A percentile compares a stretch with the other conserved stretches of the same genome.
Conservation (phyloP, 768 basidiomycete species). For the Ramaria sp. region DNA sequence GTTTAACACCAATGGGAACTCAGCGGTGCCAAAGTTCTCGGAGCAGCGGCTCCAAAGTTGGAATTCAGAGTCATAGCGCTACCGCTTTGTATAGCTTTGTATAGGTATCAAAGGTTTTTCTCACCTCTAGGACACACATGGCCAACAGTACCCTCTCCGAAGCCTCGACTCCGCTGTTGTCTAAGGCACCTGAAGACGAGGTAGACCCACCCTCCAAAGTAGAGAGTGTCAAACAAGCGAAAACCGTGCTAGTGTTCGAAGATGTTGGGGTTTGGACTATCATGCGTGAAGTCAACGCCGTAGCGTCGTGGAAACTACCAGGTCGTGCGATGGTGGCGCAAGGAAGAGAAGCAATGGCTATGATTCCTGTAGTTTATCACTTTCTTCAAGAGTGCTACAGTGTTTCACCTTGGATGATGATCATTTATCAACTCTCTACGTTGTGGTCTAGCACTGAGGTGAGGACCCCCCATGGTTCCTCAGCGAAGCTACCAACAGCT, state of each 20-base stretch:
- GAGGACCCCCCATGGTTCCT: not conserved
- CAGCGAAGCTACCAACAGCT: not conserved
- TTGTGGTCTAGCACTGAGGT: slow-evolving; percentile 4
- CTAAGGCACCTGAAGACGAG: not conserved
- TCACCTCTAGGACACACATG: no score
- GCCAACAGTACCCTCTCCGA: no score
- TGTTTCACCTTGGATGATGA: not conserved
- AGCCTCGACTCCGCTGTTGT: no score
- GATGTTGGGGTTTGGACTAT: slow-evolving; percentile 1
- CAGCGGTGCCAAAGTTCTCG: no score
- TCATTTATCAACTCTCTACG: not conserved
- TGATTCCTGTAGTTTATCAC: slow-evolving; percentile 3
- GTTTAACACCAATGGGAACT: no score
- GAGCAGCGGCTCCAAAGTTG: no score
- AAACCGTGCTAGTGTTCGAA: not conserved
- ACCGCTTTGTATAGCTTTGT: no score
- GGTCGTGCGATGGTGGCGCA: not conserved
- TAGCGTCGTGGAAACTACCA: not conserved
- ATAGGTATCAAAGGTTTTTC: no score
- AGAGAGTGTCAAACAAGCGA: not conserved
- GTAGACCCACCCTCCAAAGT: not conserved
- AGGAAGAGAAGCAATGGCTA: not conserved
- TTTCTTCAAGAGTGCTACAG: slow-evolving; percentile 4
- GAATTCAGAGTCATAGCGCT: no score
- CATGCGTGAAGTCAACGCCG: not conserved